A percentile compares a stretch with the other conserved stretches of the same genome.
These are phyloP conservation scores for Cladosporium sp. DNA, from an alignment of 2,329 filamentous ascomycete genomes.

Conservation along the genomic window DNA sequence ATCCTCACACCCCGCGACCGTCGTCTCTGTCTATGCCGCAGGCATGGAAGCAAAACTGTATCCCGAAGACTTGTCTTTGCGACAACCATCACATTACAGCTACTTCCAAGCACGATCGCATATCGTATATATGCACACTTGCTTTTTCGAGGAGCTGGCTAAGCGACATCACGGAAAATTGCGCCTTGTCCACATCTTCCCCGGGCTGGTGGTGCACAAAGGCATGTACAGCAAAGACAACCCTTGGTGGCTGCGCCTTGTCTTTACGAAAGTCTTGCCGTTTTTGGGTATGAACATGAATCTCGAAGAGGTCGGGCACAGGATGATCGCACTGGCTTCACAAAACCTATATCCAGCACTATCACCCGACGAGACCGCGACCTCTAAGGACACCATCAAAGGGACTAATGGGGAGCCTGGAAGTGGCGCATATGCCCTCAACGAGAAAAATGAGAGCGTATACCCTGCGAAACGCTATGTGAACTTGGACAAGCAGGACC, in stretches of 20 bases:
- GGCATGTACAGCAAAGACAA: conserved; percentile 15
- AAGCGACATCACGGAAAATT: neutral
- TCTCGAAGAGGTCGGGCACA: neutral
- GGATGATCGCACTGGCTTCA: neutral
- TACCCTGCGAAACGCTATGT: neutral
- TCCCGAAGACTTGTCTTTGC: neutral
- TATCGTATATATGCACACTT: conserved; percentile 3
- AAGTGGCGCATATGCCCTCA: conserved; percentile 8
- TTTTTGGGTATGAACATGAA: neutral
- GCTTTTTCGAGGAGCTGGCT: neutral
- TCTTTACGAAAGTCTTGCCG: conserved; percentile 3
- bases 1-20: neutral
- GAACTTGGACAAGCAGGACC: neutral
- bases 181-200: conserved; percentile 5
- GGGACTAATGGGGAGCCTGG: neutral
- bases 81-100: conserved; percentile 4
- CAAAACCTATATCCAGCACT: neutral
- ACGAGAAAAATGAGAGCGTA: neutral
- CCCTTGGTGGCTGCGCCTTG: neutral
- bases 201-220: conserved; percentile 1
- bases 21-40: conserved; percentile 4
- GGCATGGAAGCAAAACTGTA: conserved; percentile 6
- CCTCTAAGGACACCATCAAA: neutral
- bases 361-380: neutral
- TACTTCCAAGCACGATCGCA: conserved; percentile 3